A percentile compares a stretch with the other conserved stretches of the same genome.
Conservation (phyloP, 2,329 filamentous ascomycete genomes). For the Arthrobotrys pseudoclavata region DNA sequence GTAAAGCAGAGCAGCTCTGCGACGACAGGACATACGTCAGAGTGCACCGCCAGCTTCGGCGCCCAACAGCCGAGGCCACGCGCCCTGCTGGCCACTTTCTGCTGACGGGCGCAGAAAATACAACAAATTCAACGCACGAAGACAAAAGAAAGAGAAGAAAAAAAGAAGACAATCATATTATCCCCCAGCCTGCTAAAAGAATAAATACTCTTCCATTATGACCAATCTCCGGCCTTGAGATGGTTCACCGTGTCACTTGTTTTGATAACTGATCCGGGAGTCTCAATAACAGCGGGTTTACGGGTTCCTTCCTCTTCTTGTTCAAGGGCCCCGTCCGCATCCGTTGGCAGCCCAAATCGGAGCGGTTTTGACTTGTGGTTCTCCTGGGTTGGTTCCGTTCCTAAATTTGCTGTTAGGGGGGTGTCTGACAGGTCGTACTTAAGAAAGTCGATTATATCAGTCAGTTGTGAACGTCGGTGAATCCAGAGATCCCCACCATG, state of each 20-base stretch:
- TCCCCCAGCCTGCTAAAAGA: not conserved
- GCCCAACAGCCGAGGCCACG: constrained; percentile 21
- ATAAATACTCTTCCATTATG: not conserved
- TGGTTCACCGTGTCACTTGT: constrained; percentile 33
- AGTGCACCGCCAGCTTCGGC: not conserved
- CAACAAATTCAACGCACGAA: not conserved
- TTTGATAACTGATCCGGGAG: constrained; percentile 1
- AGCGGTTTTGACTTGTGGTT: not conserved
- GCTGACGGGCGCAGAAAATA: not conserved
- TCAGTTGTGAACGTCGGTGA: not conserved
- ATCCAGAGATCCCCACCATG: not conserved
- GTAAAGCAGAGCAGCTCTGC: not conserved
- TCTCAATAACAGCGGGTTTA: not conserved
- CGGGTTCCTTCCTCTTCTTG: not conserved
- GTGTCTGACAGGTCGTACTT: constrained; percentile 30
- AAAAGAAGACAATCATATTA: not conserved
- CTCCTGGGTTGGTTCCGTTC: not conserved
- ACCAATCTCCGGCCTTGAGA: constrained; percentile 44
- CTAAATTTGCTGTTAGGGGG: not conserved
- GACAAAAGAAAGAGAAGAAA: not conserved
- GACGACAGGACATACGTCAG: constrained; percentile 14
- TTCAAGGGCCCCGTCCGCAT: not conserved
- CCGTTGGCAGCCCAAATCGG: not conserved
- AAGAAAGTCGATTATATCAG: too few species aligned
- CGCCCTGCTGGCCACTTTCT: not conserved